Evolutionary conservation across 2,329 filamentous ascomycete species (phyloP), one percentile per base, ranked within the genome.

Genomic region (Pyrenophora graminea): DNA sequence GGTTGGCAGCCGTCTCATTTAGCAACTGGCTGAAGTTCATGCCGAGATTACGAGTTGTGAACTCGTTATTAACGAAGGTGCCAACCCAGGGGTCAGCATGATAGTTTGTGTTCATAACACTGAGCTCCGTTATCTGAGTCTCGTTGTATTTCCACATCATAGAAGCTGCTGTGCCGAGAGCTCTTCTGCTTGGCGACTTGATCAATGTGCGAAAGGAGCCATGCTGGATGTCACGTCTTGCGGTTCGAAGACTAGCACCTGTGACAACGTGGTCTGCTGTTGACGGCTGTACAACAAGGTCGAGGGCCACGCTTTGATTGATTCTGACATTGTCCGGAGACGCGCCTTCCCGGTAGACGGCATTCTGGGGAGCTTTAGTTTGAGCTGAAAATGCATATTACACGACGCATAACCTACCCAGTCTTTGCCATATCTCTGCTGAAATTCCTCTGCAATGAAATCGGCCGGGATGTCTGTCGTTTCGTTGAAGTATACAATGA

Each of bases 401-500:
- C 19, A 33, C 6, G 34, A 32, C 17, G 31, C 10, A 23, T 6
- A 21, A 15, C 50, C 18, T 39, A 53, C 50, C 76, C 76, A 80
- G 39, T 77, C 75, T 53, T 75, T 77, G 44, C 80, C 77, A 51
- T 76, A 77, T 19, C 69, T 70, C 59, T 80, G 70, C 41, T 66
- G 62, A 56, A 75, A 81, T 18, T 71, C 59, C 49, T 77, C 70
- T 6, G 72, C 62, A 6, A 74, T 43, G 48, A 80, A 77, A 13
- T 73, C 67, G 12, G 66, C 56, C 3, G 71, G 69, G 10, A 75
- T 48, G 13, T 45, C 63, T 6, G 58, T 58, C 2, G 77, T 77
- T 52, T 80, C 79, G 57, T 81, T 81, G 71, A 81, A 81, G 63
- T 80, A 81, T 4, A 77, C 67, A 40, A 80, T 77, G 21, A 78